Evolutionary conservation across 352 stramenopile genomes (phyloP).

Genomic region (Phytopythium delawarense): DNA sequence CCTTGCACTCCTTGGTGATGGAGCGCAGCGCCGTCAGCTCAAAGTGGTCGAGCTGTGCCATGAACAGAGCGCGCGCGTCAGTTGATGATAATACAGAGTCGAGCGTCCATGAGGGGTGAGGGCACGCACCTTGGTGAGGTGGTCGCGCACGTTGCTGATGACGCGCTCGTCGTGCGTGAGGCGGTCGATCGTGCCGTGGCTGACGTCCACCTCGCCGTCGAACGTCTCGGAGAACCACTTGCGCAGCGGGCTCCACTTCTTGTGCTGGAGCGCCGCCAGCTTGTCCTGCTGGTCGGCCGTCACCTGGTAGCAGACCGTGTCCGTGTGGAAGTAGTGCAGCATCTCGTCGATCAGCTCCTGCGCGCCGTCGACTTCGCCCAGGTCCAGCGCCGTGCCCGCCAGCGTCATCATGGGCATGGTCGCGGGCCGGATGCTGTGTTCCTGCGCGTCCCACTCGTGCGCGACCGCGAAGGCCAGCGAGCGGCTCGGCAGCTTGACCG

Average conservation of each 20-base stretch:
- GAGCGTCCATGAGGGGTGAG: neutral
- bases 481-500: constrained; percentile 56
- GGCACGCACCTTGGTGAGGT: constrained; percentile 50
- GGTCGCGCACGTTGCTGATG: constrained; percentile 52
- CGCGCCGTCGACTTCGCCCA: constrained; percentile 49
- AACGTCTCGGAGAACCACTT: constrained; percentile 81
- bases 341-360: constrained; percentile 72
- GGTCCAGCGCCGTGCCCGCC: constrained; percentile 72
- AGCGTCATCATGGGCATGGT: constrained; percentile 89
- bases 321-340: constrained; percentile 83
- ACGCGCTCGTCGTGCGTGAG: constrained; percentile 61
- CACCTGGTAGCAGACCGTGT: constrained; percentile 75
- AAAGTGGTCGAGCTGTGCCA: constrained; percentile 52
- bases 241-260: constrained; percentile 82
- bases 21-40: constrained; percentile 71
- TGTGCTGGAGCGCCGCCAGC: constrained; percentile 72
- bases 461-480: constrained; percentile 69
- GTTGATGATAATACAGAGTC: too few species aligned
- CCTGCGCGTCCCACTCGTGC: constrained; percentile 84
- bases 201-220: constrained; percentile 75
- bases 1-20: constrained; percentile 86
- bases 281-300: constrained; percentile 74
- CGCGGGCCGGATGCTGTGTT: constrained; percentile 60
- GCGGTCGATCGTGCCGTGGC: constrained; percentile 66
- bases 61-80: neutral